Base-by-base conservation (phyloP, 805 yeast genomes). In the Kluyveromyces starmeri region DNA sequence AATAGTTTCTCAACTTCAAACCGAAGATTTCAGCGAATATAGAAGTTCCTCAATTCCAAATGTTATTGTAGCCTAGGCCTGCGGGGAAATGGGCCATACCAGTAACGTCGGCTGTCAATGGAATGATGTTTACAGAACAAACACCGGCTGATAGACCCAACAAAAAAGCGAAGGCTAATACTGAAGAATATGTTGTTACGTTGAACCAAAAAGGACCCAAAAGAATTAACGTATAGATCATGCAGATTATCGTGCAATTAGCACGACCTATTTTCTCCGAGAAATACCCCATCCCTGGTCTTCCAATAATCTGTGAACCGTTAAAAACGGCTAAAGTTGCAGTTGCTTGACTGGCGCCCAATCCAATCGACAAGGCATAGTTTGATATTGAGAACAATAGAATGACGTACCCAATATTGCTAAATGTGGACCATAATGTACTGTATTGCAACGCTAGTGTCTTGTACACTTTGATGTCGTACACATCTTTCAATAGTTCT, bases 11-110 rank as follows among this genome's bases (percentile, higher is more conserved):
- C 31, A 71, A 45, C 4, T 65, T 55, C 31, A 72, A 55, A 0
- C 68, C 76, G 30, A 70, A 64, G 5, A 69, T 60, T 50, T 71
- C 77, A 0, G 74, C 61, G 2, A 65, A 59, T 5, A 71, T 48
- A 4, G 62, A 51, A 17, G 43, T 30, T 2, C 44, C n/a, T 6
- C 56, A 59, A 18, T 43, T 42, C 21, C 42, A 30, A 5, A 49
- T 15, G 24, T 50, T 47, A 6, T 48, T 38, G 31, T 45, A 49
- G 4, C 55, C 40, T 25, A 56, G 44, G 1, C 56, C 62, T 20
- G 60, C 50, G 3, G 62, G 52, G 34, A 53, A 55, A 8, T 43
- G 40, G 10, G 51, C 49, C 5, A 50, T 37, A 9, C 64, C 67
- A 17, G 53, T 54, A 22, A 59, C 60, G 35, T 61, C 67, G 8